These are phyloP conservation scores for Aspergillus sparsus DNA, from an alignment of 495 filamentous ascomycete genomes.

Conservation along the genomic window DNA sequence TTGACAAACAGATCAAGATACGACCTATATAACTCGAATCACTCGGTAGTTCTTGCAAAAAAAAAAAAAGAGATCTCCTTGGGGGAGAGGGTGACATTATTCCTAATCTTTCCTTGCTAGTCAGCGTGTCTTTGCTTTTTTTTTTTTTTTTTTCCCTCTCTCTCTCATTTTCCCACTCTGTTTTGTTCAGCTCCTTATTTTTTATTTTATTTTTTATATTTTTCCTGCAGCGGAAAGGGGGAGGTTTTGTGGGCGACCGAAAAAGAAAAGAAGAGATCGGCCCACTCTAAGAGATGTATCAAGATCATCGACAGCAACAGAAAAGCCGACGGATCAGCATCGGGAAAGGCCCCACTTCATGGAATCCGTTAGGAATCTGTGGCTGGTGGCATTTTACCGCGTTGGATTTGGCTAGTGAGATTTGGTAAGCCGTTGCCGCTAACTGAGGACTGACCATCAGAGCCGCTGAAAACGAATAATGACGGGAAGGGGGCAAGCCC, in stretches of 20 bases:
- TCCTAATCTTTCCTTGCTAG: no score
- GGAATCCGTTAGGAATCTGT: constrained; percentile 27
- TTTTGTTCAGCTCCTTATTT: background rate
- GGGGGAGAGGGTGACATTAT: no score
- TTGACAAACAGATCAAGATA: no score
- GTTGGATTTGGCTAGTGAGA: constrained; percentile 15
- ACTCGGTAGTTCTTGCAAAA: no score
- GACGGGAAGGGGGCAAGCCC: constrained; percentile 43
- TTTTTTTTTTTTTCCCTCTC: background rate
- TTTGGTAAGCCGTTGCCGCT: constrained; percentile 20
- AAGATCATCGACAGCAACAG: constrained; percentile 29
- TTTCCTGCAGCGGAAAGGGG: constrained; percentile 8
- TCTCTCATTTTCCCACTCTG: background rate
- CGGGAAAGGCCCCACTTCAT: constrained; percentile 27
- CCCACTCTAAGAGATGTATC: constrained; percentile 33
- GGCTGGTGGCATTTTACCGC: constrained; percentile 20
- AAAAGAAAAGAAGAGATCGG: constrained; percentile 23
- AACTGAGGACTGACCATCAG: constrained; percentile 9
- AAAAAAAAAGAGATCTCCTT: no score
- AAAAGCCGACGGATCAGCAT: constrained; percentile 33
- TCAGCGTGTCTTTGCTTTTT: background rate
- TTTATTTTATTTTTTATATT: background rate
- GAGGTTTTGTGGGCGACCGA: constrained; percentile 4
- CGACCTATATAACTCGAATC: no score
- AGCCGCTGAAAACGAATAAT: constrained; percentile 21